Evolutionary conservation across 805 yeast species (phyloP).

Genomic region (Starmerella stellata): DNA sequence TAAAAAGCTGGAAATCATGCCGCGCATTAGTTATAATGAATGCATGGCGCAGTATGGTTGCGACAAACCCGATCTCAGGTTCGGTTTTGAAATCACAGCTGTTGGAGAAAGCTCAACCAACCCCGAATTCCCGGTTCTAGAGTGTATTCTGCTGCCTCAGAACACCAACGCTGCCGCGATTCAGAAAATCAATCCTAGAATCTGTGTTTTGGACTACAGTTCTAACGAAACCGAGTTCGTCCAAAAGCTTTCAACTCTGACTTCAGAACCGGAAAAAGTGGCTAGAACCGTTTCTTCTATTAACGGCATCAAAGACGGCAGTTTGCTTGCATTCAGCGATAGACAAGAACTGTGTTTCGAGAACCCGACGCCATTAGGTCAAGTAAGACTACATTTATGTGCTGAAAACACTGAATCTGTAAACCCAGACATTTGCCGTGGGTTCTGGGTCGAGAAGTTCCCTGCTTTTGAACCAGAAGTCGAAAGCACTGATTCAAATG

Average conservation of each 20-base stretch:
- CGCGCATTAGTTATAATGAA: slow-evolving; percentile 37
- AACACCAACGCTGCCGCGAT: neutral
- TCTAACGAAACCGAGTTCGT: neutral
- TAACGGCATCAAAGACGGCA: slow-evolving; percentile 48
- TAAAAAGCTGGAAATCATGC: slow-evolving; percentile 2
- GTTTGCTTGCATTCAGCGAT: slow-evolving; percentile 61
- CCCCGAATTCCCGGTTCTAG: slow-evolving; percentile 44
- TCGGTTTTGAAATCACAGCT: slow-evolving; percentile 28
- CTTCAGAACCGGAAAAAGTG: neutral
- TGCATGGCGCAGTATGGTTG: slow-evolving; percentile 66
- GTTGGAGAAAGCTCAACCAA: slow-evolving; percentile 5
- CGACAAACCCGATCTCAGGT: slow-evolving; percentile 82
- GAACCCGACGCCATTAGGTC: slow-evolving; percentile 88
- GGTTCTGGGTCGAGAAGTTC: slow-evolving; percentile 71
- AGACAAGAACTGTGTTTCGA: slow-evolving; percentile 57
- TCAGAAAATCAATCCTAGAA: neutral
- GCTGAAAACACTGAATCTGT: slow-evolving; percentile 29
- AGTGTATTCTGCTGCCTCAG: slow-evolving; percentile 27
- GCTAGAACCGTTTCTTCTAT: slow-evolving; percentile 12
- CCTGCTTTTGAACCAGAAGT: slow-evolving; percentile 66
- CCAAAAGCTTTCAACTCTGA: neutral
- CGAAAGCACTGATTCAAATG: slow-evolving; percentile 14
- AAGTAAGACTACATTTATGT: slow-evolving; percentile 47
- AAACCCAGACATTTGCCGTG: slow-evolving; percentile 11
- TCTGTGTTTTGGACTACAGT: neutral